Evolutionary conservation across 2,329 filamentous ascomycete genomes (phyloP).

Genomic region (Penicillium sp.): DNA sequence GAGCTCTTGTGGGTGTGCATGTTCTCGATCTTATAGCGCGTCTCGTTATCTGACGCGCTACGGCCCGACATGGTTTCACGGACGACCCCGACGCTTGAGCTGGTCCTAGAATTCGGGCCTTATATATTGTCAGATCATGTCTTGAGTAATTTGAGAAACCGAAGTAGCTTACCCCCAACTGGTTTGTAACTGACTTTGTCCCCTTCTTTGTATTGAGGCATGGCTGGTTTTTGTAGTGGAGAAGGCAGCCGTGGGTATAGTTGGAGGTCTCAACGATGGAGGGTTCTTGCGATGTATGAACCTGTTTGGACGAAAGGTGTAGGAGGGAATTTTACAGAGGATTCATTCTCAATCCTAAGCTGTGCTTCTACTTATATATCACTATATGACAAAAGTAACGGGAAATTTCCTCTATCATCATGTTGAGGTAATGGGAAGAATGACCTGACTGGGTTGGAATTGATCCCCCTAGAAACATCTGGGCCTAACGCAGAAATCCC

Average conservation of each 20-base stretch:
- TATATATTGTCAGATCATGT: not conserved
- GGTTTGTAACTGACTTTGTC: constrained; percentile 44
- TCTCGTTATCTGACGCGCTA: constrained; percentile 34
- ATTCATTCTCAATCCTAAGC: not conserved
- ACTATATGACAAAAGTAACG: not conserved
- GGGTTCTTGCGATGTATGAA: not conserved
- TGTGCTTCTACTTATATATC: not conserved
- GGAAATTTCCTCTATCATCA: constrained; percentile 13
- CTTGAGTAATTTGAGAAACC: constrained; percentile 1
- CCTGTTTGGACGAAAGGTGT: too few species aligned
- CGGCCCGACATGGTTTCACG: constrained; percentile 35
- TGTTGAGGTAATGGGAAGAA: constrained; percentile 8
- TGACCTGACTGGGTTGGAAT: constrained; percentile 2
- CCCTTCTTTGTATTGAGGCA: constrained; percentile 34
- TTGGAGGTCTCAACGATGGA: not conserved
- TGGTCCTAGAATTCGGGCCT: constrained; percentile 43
- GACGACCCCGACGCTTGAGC: constrained; percentile 39
- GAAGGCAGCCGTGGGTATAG: not conserved
- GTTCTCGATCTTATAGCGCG: constrained; percentile 41
- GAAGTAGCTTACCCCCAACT: constrained; percentile 37
- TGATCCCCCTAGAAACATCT: constrained; percentile 2
- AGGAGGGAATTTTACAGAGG: too few species aligned
- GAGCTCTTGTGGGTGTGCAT: constrained; percentile 16
- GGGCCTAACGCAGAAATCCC: not conserved
- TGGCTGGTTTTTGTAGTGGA: constrained; percentile 4